phyloP scores from a whole-genome alignment of 1,284 basidiomycete species.

The Melampsora americana region DNA sequence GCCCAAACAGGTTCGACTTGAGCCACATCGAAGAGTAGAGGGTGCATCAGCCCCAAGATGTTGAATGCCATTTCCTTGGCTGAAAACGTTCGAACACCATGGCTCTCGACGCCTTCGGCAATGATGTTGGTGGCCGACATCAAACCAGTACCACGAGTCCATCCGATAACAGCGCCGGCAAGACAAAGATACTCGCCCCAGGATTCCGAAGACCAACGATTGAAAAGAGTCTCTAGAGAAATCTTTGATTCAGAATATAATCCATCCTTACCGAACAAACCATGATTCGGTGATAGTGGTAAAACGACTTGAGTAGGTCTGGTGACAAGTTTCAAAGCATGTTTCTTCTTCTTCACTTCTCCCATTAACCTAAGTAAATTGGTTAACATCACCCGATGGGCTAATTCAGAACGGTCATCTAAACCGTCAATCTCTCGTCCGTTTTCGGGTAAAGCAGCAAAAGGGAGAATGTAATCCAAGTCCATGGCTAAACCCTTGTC shows the following conservation, averaged over 20 bases:
- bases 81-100: conserved; percentile 94
- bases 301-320: conserved; percentile 96
- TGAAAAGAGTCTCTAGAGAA: conserved; percentile 93
- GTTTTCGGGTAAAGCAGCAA: conserved; percentile 96
- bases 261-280: conserved; percentile 94
- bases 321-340: conserved; percentile 88
- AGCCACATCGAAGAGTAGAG: conserved; percentile 96
- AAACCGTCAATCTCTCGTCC: conserved; percentile 94
- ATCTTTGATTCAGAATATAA: conserved; percentile 98
- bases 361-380: conserved; percentile 93
- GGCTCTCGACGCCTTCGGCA: conserved; percentile 85
- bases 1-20: conserved; percentile 99
- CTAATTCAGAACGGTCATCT: conserved; percentile 95
- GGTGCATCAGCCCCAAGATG: conserved; percentile 93
- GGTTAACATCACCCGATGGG: conserved; percentile 85
- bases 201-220: conserved; percentile 94
- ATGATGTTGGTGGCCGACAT: conserved; percentile 94
- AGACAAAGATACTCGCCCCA: conserved; percentile 99
- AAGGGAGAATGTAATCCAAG: conserved; percentile 95
- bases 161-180: conserved; percentile 96
- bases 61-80: conserved; percentile 99
- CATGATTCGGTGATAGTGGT: conserved; percentile 95
- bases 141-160: conserved; percentile 77
- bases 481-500: conserved; percentile 71
- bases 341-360: conserved; percentile 96